These are phyloP conservation scores for Psilocybe azurescens DNA, from an alignment of 768 basidiomycete species.

Conservation along the genomic window DNA sequence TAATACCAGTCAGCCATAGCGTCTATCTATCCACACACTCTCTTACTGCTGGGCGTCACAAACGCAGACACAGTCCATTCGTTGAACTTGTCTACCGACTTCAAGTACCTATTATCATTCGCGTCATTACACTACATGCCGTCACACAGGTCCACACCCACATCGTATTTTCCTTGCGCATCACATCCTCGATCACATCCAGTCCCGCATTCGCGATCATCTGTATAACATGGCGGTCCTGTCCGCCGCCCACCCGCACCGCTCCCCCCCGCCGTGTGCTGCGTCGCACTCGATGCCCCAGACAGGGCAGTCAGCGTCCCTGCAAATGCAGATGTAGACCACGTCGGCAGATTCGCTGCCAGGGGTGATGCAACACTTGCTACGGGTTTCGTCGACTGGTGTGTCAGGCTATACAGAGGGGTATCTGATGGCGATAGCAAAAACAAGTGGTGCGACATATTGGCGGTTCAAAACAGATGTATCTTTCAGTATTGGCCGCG, in stretches of 20 bases:
- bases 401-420: constrained; percentile 83
- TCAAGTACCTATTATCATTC: constrained; percentile 78
- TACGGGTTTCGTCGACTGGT: constrained; percentile 79
- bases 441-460: constrained; percentile 89
- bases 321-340: constrained; percentile 92
- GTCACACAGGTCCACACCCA: constrained; percentile 40
- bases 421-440: constrained; percentile 86
- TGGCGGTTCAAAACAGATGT: too few relatives aligned
- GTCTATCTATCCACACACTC: constrained; percentile 1
- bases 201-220: constrained; percentile 98
- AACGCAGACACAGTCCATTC: constrained; percentile 99
- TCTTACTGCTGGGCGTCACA: constrained; percentile 92
- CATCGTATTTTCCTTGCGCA: constrained; percentile 83
- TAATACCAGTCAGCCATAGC: constrained; percentile 38
- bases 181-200: constrained; percentile 93
- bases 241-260: constrained; percentile 77
- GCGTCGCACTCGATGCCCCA: constrained; percentile 79
- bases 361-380: constrained; percentile 66
- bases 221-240: constrained; percentile 94
- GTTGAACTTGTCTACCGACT: constrained; percentile 95
- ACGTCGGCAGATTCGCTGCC: constrained; percentile 83
- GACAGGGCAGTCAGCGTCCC: constrained; percentile 88
- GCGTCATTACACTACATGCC: constrained; percentile 14
- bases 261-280: constrained; percentile 70
- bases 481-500: background rate